Percentiles rank a stretch among this genome's conserved stretches.
These are phyloP conservation scores for Rhododendron ovatum DNA, from an alignment of 148 eudicot species.

Conservation along the genomic window DNA sequence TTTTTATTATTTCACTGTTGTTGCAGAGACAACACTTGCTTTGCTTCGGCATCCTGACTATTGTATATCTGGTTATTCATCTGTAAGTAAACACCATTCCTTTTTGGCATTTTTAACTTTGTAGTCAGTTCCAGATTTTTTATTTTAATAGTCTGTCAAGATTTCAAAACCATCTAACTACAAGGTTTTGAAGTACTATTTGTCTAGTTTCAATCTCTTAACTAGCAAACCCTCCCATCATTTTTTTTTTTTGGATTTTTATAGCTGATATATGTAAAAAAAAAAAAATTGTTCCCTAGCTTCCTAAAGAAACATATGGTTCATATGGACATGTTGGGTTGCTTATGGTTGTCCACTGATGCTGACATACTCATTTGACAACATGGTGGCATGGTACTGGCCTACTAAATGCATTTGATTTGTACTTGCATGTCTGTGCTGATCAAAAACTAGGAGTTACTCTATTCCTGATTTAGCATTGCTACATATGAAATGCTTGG, in stretches of 20 bases:
- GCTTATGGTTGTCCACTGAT: not conserved
- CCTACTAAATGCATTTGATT: not conserved
- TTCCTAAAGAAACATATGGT: not conserved
- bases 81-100: constrained; percentile 52
- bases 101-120: not conserved
- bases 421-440: not conserved
- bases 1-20: constrained; percentile 14
- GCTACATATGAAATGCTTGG: not conserved
- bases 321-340: not conserved
- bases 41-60: constrained; percentile 95
- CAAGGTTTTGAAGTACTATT: not conserved
- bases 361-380: not conserved
- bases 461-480: not conserved
- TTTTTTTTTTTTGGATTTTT: not conserved
- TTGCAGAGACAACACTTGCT: constrained; percentile 85
- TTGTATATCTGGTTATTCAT: constrained; percentile 91
- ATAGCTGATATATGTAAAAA: not conserved
- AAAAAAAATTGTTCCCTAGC: not conserved
- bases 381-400: not conserved
- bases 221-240: not conserved
- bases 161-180: not conserved
- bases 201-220: not conserved
- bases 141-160: not conserved
- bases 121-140: not conserved
- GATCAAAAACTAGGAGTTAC: not conserved